phyloP scores from a whole-genome alignment of 805 yeast species.

The Komagataella mondaviorum region DNA sequence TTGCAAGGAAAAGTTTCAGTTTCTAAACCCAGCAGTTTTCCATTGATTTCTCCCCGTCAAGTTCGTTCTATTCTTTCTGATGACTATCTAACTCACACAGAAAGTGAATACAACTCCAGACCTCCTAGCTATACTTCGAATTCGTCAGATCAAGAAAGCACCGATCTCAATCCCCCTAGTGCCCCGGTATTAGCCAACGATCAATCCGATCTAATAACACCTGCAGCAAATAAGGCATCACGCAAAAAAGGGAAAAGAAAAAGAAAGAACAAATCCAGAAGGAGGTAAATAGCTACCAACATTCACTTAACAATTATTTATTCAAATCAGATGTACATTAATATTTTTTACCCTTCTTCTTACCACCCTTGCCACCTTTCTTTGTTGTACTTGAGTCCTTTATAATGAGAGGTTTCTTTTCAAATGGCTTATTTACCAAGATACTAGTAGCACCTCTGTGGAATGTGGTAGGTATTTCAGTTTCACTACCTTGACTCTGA shows the following conservation, averaged over 20 bases:
- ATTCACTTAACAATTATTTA: neutral
- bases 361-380: conserved; percentile 3
- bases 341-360: conserved; percentile 6
- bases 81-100: neutral
- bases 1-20: neutral
- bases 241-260: neutral
- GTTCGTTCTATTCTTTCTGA: neutral
- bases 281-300: neutral
- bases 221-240: neutral
- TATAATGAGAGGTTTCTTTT: neutral
- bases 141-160: neutral
- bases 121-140: conserved; percentile 1
- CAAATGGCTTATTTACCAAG: conserved; percentile 4
- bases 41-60: neutral
- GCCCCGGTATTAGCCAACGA: neutral
- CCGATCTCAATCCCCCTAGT: neutral
- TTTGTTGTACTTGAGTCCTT: neutral
- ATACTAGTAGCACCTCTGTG: conserved; percentile 3
- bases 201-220: neutral
- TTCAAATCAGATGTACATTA: neutral
- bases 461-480: neutral
- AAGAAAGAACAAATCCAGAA: conserved; percentile 1
- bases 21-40: neutral
- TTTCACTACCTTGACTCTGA: neutral
- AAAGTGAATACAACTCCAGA: neutral